A percentile compares a stretch with the other conserved stretches of the same genome.
These are phyloP conservation scores for Trametes hirsuta DNA, from an alignment of 1,284 basidiomycete genomes.

Conservation along the genomic window DNA sequence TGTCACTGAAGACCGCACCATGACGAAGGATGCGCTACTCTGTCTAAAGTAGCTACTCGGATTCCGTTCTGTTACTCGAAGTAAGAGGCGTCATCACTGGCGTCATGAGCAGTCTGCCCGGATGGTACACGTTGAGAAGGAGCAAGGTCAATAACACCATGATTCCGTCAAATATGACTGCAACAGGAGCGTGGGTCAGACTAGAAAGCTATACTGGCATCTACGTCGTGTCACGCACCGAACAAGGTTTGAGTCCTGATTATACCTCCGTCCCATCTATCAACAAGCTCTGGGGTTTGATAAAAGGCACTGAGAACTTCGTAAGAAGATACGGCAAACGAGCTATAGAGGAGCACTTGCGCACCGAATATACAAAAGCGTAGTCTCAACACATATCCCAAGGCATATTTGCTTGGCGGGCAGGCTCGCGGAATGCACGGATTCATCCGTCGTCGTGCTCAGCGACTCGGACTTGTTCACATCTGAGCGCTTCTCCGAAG, in stretches of 20 bases:
- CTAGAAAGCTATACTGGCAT: too few species aligned
- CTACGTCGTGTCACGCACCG: neutral
- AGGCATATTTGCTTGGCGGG: neutral
- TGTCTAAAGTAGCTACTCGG: too few species aligned
- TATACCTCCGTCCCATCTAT: neutral
- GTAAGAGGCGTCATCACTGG: too few species aligned
- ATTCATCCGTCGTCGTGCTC: too few species aligned
- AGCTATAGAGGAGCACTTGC: neutral
- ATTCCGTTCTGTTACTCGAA: too few species aligned
- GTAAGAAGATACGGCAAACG: neutral
- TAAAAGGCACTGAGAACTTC: neutral
- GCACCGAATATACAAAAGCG: neutral
- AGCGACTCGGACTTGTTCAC: too few species aligned
- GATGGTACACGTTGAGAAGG: slow-evolving; percentile 56
- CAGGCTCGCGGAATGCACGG: neutral
- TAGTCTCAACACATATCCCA: neutral
- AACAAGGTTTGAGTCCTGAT: neutral
- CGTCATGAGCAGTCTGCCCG: slow-evolving; percentile 44
- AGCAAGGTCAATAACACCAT: slow-evolving; percentile 60
- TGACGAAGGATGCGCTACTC: too few species aligned
- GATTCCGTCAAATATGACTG: slow-evolving; percentile 58
- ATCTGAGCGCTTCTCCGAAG: too few species aligned
- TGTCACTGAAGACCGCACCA: too few species aligned
- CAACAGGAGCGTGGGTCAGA: too few species aligned
- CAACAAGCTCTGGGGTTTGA: neutral